Percentiles rank a stretch among this genome's conserved stretches.
phyloP scores from a whole-genome alignment of 352 stramenopile genomes.

The Globisporangium ultimum region DNA sequence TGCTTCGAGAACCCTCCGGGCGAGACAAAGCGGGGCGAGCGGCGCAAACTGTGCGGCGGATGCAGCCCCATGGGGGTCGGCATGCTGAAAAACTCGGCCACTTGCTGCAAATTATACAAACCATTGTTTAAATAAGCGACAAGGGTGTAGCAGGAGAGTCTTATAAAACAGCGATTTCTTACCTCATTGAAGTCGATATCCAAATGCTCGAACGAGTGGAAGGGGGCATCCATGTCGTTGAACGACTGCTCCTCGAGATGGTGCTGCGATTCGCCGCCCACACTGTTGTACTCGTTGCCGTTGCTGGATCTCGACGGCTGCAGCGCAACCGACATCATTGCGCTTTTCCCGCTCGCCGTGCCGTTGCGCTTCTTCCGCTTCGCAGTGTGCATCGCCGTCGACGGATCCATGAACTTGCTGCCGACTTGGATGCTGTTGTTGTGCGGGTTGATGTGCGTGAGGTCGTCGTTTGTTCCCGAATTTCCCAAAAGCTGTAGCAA shows the following conservation, averaged over 20 bases:
- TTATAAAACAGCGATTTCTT: background rate
- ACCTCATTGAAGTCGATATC: constrained; percentile 87
- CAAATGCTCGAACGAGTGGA: constrained; percentile 79
- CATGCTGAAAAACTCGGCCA: constrained; percentile 81
- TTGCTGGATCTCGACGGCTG: constrained; percentile 22
- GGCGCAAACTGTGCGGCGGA: constrained; percentile 62
- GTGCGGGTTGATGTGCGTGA: background rate
- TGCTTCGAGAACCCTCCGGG: constrained; percentile 62
- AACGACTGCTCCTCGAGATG: constrained; percentile 30
- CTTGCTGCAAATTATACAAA: constrained; percentile 39
- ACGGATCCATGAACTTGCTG: background rate
- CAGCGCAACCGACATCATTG: constrained; percentile 24
- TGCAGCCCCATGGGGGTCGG: constrained; percentile 60
- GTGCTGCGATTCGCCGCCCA: constrained; percentile 14
- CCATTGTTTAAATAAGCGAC: background rate
- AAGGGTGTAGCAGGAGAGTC: background rate
- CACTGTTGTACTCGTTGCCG: constrained; percentile 15
- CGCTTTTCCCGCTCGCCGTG: constrained; percentile 11
- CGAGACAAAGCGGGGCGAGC: constrained; percentile 74
- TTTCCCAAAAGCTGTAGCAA: constrained; percentile 72
- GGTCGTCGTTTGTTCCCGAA: constrained; percentile 29
- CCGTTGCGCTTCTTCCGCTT: constrained; percentile 65
- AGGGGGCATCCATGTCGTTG: constrained; percentile 57
- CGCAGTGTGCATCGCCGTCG: constrained; percentile 15
- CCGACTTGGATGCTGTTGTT: constrained; percentile 10